phyloP scores from a whole-genome alignment of 495 filamentous ascomycete genomes.

The Hypoxylon perforatum region DNA sequence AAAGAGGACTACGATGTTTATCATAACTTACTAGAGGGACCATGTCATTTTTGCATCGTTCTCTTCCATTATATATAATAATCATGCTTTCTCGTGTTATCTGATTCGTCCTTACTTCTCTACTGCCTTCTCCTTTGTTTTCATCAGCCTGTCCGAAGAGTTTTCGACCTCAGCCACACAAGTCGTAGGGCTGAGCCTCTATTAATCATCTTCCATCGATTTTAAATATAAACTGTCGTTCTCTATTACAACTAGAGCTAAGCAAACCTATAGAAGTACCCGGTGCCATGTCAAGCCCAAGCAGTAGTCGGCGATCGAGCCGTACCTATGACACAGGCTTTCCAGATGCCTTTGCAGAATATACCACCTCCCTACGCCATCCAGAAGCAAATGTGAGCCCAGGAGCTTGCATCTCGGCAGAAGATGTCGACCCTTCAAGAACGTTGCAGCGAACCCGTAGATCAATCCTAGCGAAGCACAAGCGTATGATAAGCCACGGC shows the following conservation, averaged over 20 bases:
- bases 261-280: slow-evolving; percentile 15
- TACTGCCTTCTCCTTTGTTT: neutral
- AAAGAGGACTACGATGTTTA: slow-evolving; percentile 2
- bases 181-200: slow-evolving; percentile 11
- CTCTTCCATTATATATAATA: neutral
- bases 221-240: neutral
- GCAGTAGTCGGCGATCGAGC: slow-evolving; percentile 39
- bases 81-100: neutral
- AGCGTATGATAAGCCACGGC: slow-evolving; percentile 38
- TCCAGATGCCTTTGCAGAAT: slow-evolving; percentile 43
- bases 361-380: slow-evolving; percentile 45
- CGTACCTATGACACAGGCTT: slow-evolving; percentile 46
- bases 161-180: slow-evolving; percentile 5
- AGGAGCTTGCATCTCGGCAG: slow-evolving; percentile 43
- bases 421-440: slow-evolving; percentile 45
- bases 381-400: slow-evolving; percentile 44
- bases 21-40: neutral
- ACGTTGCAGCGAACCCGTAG: slow-evolving; percentile 41
- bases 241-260: slow-evolving; percentile 10
- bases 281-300: slow-evolving; percentile 39
- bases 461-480: slow-evolving; percentile 44
- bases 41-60: neutral
- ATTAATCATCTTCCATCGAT: neutral
- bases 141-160: neutral
- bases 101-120: neutral